Percentiles rank a stretch among this genome's conserved stretches.
Evolutionary conservation across 139 green algal genomes (phyloP).

Genomic region (Dunaliella sp.): DNA sequence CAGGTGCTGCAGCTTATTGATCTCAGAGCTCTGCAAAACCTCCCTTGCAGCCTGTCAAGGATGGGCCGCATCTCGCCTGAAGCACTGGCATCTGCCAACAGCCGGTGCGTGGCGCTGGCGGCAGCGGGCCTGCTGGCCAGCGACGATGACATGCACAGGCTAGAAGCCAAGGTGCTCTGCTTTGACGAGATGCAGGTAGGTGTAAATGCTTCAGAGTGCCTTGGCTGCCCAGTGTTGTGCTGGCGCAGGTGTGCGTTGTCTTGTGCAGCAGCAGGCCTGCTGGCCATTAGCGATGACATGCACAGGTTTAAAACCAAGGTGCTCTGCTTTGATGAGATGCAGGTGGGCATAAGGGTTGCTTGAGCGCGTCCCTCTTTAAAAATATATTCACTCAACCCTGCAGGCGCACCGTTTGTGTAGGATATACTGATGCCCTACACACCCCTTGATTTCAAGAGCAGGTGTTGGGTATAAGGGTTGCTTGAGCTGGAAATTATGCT

Average conservation of each 20-base stretch:
- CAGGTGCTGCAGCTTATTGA: too few species aligned
- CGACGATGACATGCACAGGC: not conserved
- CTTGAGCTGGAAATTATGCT: too few species aligned
- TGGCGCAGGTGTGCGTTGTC: too few species aligned
- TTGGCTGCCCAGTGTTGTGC: too few species aligned
- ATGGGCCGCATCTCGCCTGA: slow-evolving; percentile 20
- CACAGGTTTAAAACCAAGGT: slow-evolving; percentile 27
- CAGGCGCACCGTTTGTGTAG: too few species aligned
- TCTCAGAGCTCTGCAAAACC: slow-evolving; percentile 4
- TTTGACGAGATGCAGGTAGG: slow-evolving; percentile 81
- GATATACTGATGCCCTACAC: too few species aligned
- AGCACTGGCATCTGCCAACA: slow-evolving; percentile 52
- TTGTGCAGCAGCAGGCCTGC: slow-evolving; percentile 51
- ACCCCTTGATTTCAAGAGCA: too few species aligned
- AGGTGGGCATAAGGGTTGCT: too few species aligned
- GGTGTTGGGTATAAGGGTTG: too few species aligned
- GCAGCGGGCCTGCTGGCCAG: slow-evolving; percentile 54
- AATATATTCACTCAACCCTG: too few species aligned
- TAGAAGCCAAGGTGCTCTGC: slow-evolving; percentile 53
- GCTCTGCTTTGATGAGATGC: slow-evolving; percentile 81
- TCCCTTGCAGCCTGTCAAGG: slow-evolving; percentile 14
- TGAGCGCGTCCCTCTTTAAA: too few species aligned
- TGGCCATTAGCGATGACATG: slow-evolving; percentile 30
- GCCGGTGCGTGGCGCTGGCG: slow-evolving; percentile 44
- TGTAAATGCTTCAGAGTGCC: too few species aligned